Evolutionary conservation across 2,329 filamentous ascomycete genomes (phyloP), one percentile per base, ranked within the genome.

Genomic region (Thielaviopsis musarum): DNA sequence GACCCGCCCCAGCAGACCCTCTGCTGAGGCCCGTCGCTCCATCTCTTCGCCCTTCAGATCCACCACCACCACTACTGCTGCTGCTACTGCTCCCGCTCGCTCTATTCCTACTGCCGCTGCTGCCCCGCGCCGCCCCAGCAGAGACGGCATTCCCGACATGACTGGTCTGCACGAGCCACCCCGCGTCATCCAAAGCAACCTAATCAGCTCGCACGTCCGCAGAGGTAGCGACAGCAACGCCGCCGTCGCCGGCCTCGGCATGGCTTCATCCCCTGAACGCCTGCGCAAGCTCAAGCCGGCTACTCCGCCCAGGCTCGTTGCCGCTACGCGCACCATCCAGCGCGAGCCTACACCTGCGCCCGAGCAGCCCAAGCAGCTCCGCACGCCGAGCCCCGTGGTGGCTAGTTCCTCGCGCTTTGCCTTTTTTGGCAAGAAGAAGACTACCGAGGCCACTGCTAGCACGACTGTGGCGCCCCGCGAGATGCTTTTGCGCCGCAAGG

Each of bases 351-450:
- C 56, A 12, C 56, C 56, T 6, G 51, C 51, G 24, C 52, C 52
- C 69, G 55, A 71, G 62, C 61, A 12, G 22, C 53, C 24, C 41
- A 53, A 4, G 55, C 56, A 64, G 10, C 68, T 71, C 64, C 72
- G 78, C 65, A 72, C 73, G 49, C 81, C 74, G 60, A 83, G 76
- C 63, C 80, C 82, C 2, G 63, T 66, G 3, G 77, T 75, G 10
- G 77, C 79, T 13, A 80, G 82, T 45, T 76, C 73, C 65, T 77
- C 80, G 7, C 80, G 85, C 1, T 93, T 95, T 68, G 85, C 86
- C 1, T 77, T 95, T 58, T 95, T 95, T 66, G 76, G 84, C 9
- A 81, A 85, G 64, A 82, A 82, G 15, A 94, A 88, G 69, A 76
- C 80, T 0, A 75, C 80, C 0, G 68, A 78, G 3, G 76, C 81